phyloP scores from a whole-genome alignment of 1,284 basidiomycete species.

The Coriolopsis trogii region DNA sequence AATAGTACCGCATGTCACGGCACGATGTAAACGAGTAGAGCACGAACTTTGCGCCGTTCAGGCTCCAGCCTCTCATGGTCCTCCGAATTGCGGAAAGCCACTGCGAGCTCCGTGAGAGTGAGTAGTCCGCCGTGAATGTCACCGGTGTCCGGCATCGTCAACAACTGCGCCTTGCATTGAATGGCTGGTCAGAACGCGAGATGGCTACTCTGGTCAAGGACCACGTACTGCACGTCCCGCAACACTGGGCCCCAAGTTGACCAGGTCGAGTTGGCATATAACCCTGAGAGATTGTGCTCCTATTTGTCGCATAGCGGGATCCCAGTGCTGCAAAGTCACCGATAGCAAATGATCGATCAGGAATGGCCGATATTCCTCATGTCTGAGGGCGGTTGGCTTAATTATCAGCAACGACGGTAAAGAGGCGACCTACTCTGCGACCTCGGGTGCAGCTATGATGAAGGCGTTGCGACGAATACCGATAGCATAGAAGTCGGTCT shows the following conservation, averaged over 20 bases:
- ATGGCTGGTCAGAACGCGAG: background rate
- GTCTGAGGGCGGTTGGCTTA: constrained; percentile 40
- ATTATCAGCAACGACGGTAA: background rate
- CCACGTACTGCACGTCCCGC: constrained; percentile 53
- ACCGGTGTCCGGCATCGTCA: constrained; percentile 68
- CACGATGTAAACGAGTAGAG: background rate
- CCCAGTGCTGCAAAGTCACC: constrained; percentile 90
- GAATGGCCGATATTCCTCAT: constrained; percentile 69
- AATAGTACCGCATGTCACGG: background rate
- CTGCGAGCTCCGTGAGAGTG: constrained; percentile 72
- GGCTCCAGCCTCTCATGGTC: constrained; percentile 32
- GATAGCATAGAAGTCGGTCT: constrained; percentile 95
- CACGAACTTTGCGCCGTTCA: constrained; percentile 44
- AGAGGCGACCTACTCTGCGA: constrained; percentile 69
- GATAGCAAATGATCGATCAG: constrained; percentile 79
- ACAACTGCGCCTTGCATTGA: constrained; percentile 51
- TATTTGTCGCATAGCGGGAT: constrained; percentile 76
- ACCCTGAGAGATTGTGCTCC: constrained; percentile 78
- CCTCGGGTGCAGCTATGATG: constrained; percentile 79
- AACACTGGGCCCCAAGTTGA: constrained; percentile 52
- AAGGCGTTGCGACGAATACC: constrained; percentile 87
- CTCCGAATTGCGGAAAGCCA: constrained; percentile 44
- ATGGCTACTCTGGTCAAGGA: constrained; percentile 3
- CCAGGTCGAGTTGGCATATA: constrained; percentile 68
- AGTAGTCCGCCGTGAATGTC: constrained; percentile 86